Base-by-base conservation (phyloP, 495 filamentous ascomycete species). In the Haplographium delicatum region DNA sequence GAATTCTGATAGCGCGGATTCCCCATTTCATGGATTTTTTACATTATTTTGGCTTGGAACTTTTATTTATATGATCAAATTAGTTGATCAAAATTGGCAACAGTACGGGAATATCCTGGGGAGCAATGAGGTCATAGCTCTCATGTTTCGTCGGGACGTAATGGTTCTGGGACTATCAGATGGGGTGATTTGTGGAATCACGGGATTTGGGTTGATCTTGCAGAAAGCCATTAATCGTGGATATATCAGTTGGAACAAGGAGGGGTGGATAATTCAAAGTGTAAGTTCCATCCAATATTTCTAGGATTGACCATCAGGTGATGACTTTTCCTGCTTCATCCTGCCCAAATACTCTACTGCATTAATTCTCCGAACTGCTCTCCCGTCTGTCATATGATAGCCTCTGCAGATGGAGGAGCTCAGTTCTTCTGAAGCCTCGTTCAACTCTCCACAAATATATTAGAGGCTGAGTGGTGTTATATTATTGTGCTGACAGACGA, bases 21-120 rank as follows among this genome's bases (percentile, higher is more conserved):
- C 75, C 20, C 76, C 79, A 7, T 89, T 88, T 53, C 78, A 85
- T 57, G 85, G 85, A 25, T 89, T 89, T 65, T 89, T 85, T 54
- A 84, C 81, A 1, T 73, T 89, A 4, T 88, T 89, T 65, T 89
- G 85, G 76, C 72, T 89, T 40, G 72, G 72, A 3, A 78, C 86
- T 51, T 71, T 70, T 19, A 62, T 88, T 41, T 68, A 83, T 56
- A 70, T 86, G 24, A 50, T 86, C 33, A 78, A 79, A 60, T 69
- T 84, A 26, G 79, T 71, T 6, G 80, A 78, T 44, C 76, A 81
- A 28, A 88, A 88, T 59, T 88, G 75, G 67, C 69, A 72, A 34
- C 61, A 62, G 16, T 67, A 80, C 50, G 85, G 85, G 19, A 82
- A 67, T 41, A 67, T 79, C 20, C 73, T 88, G 30, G 85, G 83